A percentile compares a stretch with the other conserved stretches of the same genome.
phyloP scores from a whole-genome alignment of 75 land plant genomes.

The Selaginella tamariscina region DNA sequence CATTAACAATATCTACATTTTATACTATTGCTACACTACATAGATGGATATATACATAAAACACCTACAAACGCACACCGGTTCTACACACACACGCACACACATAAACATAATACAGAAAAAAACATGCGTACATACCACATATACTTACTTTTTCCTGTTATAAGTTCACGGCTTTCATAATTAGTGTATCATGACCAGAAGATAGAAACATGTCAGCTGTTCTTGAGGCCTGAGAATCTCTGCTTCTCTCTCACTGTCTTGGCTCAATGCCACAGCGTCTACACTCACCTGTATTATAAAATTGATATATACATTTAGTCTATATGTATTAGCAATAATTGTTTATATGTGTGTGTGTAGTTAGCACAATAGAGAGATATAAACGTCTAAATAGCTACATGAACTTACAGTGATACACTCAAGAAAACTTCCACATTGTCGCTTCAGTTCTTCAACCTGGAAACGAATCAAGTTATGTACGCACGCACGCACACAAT shows the following conservation, averaged over 20 bases:
- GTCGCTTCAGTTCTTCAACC: conserved; percentile 76
- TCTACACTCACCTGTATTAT: conserved; percentile 50
- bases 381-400: too few relatives aligned
- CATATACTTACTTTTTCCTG: conserved; percentile 57
- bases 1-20: not conserved
- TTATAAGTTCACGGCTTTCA: conserved; percentile 84
- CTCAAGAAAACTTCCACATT: conserved; percentile 37
- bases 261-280: conserved; percentile 56
- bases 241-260: conserved; percentile 54
- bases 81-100: not conserved
- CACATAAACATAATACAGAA: too few relatives aligned
- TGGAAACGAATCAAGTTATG: conserved; percentile 13
- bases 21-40: too few relatives aligned
- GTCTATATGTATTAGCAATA: not conserved
- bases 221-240: conserved; percentile 43
- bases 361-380: too few relatives aligned
- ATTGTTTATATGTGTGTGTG: not conserved
- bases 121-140: not conserved
- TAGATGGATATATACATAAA: too few relatives aligned
- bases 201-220: conserved; percentile 53
- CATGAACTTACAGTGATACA: conserved; percentile 58
- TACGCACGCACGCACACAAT: not conserved
- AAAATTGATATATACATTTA: not conserved
- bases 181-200: conserved; percentile 65
- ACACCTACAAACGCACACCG: conserved; percentile 1